phyloP scores from a whole-genome alignment of 331 rosid genomes.

The Acacia pycnantha region DNA sequence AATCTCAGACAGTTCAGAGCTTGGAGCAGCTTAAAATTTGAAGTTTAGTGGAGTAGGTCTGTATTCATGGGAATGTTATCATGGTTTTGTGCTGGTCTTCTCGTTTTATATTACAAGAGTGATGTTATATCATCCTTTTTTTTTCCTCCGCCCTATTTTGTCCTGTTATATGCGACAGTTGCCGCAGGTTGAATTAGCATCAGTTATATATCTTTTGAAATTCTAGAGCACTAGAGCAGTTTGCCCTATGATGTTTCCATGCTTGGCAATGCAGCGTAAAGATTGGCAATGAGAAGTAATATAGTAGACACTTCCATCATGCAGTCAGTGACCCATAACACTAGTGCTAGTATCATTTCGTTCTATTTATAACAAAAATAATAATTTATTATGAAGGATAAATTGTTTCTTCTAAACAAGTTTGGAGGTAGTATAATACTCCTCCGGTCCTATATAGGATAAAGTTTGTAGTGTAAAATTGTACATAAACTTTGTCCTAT shows the following conservation, averaged over 20 bases:
- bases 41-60: slow-evolving; percentile 34
- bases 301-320: not conserved
- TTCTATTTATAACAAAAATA: no score
- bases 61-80: slow-evolving; percentile 41
- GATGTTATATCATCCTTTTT: slow-evolving; percentile 37
- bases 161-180: slow-evolving; percentile 57
- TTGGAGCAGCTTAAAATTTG: slow-evolving; percentile 74
- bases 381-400: no score
- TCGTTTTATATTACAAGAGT: slow-evolving; percentile 42
- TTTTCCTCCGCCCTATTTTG: slow-evolving; percentile 33
- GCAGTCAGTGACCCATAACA: not conserved
- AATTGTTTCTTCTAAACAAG: no score
- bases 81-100: slow-evolving; percentile 39
- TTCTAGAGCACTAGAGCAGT: slow-evolving; percentile 52
- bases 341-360: not conserved
- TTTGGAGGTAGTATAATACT: no score
- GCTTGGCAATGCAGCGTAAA: not conserved
- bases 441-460: no score
- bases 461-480: no score
- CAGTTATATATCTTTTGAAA: slow-evolving; percentile 50
- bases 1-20: slow-evolving; percentile 48
- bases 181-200: slow-evolving; percentile 62
- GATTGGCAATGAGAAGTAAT: not conserved
- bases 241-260: slow-evolving; percentile 40
- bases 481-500: no score